phyloP scores from a whole-genome alignment of 352 stramenopile genomes.

The Phytophthora cajani region DNA sequence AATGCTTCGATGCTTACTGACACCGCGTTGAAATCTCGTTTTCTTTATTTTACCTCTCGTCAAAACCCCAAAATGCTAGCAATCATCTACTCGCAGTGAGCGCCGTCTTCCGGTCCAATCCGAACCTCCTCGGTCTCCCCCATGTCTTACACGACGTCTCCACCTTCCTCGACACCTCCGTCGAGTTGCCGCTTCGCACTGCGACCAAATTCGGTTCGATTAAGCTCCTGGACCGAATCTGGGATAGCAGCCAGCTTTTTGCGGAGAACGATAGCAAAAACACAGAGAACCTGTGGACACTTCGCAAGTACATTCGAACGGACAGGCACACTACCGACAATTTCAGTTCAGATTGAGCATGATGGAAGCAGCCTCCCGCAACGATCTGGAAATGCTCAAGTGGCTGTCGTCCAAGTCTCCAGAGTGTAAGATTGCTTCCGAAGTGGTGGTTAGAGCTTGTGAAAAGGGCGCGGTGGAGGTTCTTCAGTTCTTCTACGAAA shows the following conservation, averaged over 20 bases:
- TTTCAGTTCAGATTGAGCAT: not conserved
- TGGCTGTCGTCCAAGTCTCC: slow-evolving; percentile 12
- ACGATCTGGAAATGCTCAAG: slow-evolving; percentile 9
- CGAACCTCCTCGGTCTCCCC: not conserved
- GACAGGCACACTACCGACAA: not conserved
- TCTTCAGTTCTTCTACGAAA: slow-evolving; percentile 12
- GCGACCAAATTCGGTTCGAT: not conserved
- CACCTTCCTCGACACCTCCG: not conserved
- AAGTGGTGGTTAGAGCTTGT: slow-evolving; percentile 5
- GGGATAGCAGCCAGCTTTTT: not conserved
- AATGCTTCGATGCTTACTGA: too few species aligned
- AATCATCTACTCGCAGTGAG: not conserved
- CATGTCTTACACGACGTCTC: not conserved
- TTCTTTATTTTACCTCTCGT: too few species aligned
- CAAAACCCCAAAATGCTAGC: not conserved
- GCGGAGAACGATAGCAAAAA: not conserved
- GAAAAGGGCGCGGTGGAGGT: not conserved
- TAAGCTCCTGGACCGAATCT: slow-evolving; percentile 8
- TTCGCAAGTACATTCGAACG: not conserved
- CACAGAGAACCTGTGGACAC: not conserved
- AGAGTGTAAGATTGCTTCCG: not conserved
- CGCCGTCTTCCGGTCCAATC: not conserved
- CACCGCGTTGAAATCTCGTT: too few species aligned
- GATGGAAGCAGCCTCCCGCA: not conserved
- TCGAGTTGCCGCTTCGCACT: not conserved